Evolutionary conservation across 108 stramenopile species (phyloP), one percentile per base, ranked within the genome.

Genomic region (Cyclotella baltica): DNA sequence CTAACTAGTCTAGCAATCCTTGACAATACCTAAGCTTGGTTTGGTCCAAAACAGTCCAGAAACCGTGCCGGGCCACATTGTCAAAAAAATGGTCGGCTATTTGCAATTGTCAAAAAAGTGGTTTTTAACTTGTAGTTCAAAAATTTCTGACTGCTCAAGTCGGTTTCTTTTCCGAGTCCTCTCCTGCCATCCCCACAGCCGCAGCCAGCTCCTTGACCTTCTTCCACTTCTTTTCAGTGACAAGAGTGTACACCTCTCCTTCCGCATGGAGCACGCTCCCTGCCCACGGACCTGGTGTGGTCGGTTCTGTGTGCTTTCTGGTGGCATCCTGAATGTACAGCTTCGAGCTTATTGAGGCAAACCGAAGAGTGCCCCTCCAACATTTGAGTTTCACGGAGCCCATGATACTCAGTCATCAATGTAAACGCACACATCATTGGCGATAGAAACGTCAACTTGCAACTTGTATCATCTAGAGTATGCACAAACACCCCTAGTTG

Each of bases 301-400:
- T 30, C 16, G 62, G 43, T 1, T 15, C 15, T 31, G 80, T 55
- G 15, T 80, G 37, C 64, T 87, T 87, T 46, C 83, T 34, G 9
- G 76, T n/a, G 2, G 83, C 86, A 22, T 87, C 86, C 43, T 87
- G 86, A 13, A 84, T 46, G 9, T 83, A 83, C 20, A 81, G 43
- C 2, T 50, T 38, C 18, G 61, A 43, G 22, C 76, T 37, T 1
- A 38, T 38, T 8, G 30, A 25, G 25, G n/a, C 58, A 5, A 36
- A 59, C 46, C 20, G 23, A 9, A 30, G 16, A 9, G 74, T 51
- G 0, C 51, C 51, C 34, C 15, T 15, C 62, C 63, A 40, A 35
- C 63, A 37, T 29, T 22, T 10, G 28, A n/a, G 36, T 22, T 72
- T 22, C 15, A 43, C 34, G 22, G 47, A 56, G 1, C 73, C 77